phyloP scores from a whole-genome alignment of 305 asterid species.

The Stenogyne calaminthoides region DNA sequence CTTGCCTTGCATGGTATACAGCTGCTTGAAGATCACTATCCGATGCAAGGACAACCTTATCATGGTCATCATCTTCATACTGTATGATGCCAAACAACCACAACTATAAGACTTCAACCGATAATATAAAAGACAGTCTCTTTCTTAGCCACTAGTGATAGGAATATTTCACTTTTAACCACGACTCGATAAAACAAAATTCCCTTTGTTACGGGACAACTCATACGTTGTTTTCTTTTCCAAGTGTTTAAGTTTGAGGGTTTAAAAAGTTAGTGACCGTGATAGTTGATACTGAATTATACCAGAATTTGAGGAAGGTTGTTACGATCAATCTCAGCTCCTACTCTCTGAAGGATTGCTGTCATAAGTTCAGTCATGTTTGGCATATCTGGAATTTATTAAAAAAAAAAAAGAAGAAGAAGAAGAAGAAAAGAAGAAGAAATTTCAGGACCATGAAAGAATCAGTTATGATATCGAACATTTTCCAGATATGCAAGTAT shows the following conservation, averaged over 20 bases:
- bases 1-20: constrained; percentile 80
- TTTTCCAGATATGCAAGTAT: background rate
- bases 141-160: background rate
- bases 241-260: background rate
- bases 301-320: constrained; percentile 96
- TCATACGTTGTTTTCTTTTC: background rate
- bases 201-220: background rate
- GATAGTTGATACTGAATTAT: constrained; percentile 2
- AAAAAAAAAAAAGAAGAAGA: constrained; percentile 14
- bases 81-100: constrained; percentile 34
- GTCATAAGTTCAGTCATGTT: constrained; percentile 74
- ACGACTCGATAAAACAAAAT: background rate
- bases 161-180: background rate
- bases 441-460: constrained; percentile 16
- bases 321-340: constrained; percentile 84
- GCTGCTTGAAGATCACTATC: constrained; percentile 95
- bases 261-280: background rate
- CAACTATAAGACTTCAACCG: constrained; percentile 16
- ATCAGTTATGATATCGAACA: background rate
- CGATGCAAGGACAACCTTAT: constrained; percentile 83
- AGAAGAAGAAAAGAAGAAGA: too few relatives aligned
- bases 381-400: constrained; percentile 54
- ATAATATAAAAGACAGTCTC: background rate
- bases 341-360: constrained; percentile 88
- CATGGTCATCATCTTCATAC: constrained; percentile 97